These are phyloP conservation scores for Actinomortierella wolfii DNA, from an alignment of 371 early-diverging fungal species.

Conservation along the genomic window DNA sequence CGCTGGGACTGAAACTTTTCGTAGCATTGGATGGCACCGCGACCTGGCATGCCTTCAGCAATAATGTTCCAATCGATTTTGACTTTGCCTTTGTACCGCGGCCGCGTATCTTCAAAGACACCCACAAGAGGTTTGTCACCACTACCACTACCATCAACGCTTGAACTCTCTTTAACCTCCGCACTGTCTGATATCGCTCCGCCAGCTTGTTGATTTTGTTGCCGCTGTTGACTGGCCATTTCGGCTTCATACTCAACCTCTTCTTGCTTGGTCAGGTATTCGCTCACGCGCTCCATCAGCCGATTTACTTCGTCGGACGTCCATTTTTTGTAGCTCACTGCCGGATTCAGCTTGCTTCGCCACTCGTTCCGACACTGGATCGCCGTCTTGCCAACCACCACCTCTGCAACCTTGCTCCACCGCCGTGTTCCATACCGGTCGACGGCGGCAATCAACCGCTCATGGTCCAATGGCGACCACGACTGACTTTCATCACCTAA, in stretches of 20 bases:
- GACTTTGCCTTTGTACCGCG: slow-evolving; percentile 27
- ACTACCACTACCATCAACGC: neutral
- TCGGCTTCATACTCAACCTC: slow-evolving; percentile 9
- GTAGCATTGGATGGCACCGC: slow-evolving; percentile 26
- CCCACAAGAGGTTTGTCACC: no score
- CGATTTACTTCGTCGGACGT: slow-evolving; percentile 17
- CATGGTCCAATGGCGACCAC: slow-evolving; percentile 26
- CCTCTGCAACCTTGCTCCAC: slow-evolving; percentile 28
- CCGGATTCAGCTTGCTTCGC: slow-evolving; percentile 20
- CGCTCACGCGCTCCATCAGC: slow-evolving; percentile 30
- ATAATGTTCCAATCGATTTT: slow-evolving; percentile 32
- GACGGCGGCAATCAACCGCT: slow-evolving; percentile 25
- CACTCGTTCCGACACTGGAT: slow-evolving; percentile 28
- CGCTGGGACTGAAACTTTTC: slow-evolving; percentile 19
- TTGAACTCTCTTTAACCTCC: neutral
- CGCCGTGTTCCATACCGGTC: slow-evolving; percentile 21
- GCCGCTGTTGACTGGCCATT: neutral
- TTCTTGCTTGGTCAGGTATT: slow-evolving; percentile 9
- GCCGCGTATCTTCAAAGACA: slow-evolving; percentile 16
- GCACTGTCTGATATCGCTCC: neutral
- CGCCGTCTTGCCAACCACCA: slow-evolving; percentile 38
- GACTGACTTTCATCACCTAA: slow-evolving; percentile 15
- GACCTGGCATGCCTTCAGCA: slow-evolving; percentile 24
- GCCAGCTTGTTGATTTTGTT: neutral
- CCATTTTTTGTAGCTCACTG: slow-evolving; percentile 13